Evolutionary conservation across 345 rosid genomes (phyloP), one percentile per base, ranked within the genome.

Genomic region (Gossypium arboreum): DNA sequence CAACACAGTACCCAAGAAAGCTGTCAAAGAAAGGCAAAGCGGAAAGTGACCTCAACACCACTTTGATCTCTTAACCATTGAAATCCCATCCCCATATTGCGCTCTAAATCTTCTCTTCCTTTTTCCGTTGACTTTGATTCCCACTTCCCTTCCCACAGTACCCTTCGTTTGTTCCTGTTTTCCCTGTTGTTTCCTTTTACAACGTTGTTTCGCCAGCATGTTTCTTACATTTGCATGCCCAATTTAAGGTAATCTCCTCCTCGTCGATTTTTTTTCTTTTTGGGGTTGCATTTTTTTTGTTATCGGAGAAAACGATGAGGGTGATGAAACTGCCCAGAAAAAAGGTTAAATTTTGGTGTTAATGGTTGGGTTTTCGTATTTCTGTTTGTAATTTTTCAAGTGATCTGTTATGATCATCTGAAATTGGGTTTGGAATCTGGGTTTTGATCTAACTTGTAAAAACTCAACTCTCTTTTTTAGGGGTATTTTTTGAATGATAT

Each of bases 21-120:
- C 20, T 72, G 34, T 77, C 67, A 75, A 11, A n/a, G 41, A 13
- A 68, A 41, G 34, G 57, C 51, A 22, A 3, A 20, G 25, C 11
- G 6, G 61, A 67, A 44, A 76, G 34, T 68, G 77, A 76, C 72
- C 48, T 73, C 24, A 50, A 41, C 41, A 48, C 77, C 52, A 22
- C 3, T 48, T 55, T 16, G 10, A 15, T 63, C 55, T 22, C 43
- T 2, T 34, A 5, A 45, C 7, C 58, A 17, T 47, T 61, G 12
- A 61, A 47, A 16, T 5, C 29, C 56, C 27, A 2, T 2, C 15
- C 5, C 61, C 27, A 34, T 52, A 9, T 52, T 51, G 52, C 25
- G 5, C 54, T 69, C 39, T 16, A 51, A 13, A 50, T 51, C 24
- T 51, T 34, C 48, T 54, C 45, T 34, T 27, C 10, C 24, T 47